Evolutionary conservation across 2,329 filamentous ascomycete species (phyloP).

Genomic region (Fusarium cyanostomum): DNA sequence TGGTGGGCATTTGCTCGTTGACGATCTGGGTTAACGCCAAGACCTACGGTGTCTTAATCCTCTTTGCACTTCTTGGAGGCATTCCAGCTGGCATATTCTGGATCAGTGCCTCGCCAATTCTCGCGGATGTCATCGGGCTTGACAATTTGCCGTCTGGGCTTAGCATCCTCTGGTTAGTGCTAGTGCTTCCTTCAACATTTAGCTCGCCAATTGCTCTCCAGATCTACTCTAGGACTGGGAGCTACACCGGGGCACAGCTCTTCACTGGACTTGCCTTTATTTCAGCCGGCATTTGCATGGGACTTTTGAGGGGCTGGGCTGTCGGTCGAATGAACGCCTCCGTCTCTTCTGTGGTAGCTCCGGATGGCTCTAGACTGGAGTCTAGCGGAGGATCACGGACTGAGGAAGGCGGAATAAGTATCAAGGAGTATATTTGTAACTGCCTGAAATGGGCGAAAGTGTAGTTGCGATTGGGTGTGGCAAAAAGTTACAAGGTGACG

Average conservation of each 20-base stretch:
- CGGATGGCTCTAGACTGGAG: too few species aligned
- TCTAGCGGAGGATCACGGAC: too few species aligned
- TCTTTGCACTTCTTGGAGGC: constrained; percentile 5
- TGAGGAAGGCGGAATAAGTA: too few species aligned
- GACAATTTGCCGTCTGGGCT: constrained; percentile 15
- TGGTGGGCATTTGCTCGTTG: constrained; percentile 1
- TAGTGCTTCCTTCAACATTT: constrained; percentile 15
- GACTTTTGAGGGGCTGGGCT: too few species aligned
- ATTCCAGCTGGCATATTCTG: constrained; percentile 19
- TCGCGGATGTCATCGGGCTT: constrained; percentile 18
- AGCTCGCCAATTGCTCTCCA: constrained; percentile 25
- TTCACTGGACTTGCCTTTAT: constrained; percentile 24
- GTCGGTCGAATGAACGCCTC: too few species aligned
- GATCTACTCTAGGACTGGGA: constrained; percentile 12
- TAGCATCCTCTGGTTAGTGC: constrained; percentile 19
- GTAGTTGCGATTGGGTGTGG: too few species aligned
- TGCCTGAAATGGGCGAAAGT: too few species aligned
- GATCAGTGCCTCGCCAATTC: constrained; percentile 13
- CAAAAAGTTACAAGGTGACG: too few species aligned
- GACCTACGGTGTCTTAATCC: constrained; percentile 11
- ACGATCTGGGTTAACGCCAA: constrained; percentile 22
- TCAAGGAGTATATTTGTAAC: too few species aligned
- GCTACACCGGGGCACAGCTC: constrained; percentile 21
- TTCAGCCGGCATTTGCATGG: neutral
- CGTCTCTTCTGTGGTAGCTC: too few species aligned